Evolutionary conservation across 331 rosid species (phyloP), one percentile per base, ranked within the genome.

Genomic region (Quercus tomentella): DNA sequence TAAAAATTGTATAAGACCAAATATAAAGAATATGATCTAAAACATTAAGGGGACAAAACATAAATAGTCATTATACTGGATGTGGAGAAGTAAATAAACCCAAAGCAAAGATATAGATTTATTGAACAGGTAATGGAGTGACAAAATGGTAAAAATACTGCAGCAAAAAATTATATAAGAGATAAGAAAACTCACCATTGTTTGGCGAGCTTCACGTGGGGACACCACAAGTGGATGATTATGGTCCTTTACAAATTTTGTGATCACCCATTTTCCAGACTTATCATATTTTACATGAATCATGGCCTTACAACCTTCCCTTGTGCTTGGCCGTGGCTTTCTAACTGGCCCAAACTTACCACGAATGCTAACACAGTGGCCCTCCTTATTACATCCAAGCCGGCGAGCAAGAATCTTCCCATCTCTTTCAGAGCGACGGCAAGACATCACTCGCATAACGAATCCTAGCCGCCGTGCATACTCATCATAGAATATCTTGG

Each of bases 301-400:
- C 98, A 94, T 94, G 1, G 97, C 98, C 91, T 91, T 94, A 68
- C 98, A 94, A 77, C 98, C 98, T 81, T 89, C 98, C 86, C 98
- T 89, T 69, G 98, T 89, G 87, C 97, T 92, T 22, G 97, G 83
- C 73, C 97, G 87, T 30, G 97, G 92, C 85, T 91, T 91, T 56
- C 97, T 89, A 78, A 88, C 88, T 8, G 93, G 84, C 71, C 97
- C 90, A 31, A 82, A 88, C 74, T 94, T 92, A 75, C 97, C 97
- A 25, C 91, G 89, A 76, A 91, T 86, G 79, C 97, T 92, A 78
- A 92, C 88, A 82, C 98, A 91, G 51, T 86, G 74, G 12, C 98
- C 98, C 79, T 94, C 98, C 87, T 94, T 94, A 76, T 94, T 94
- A 75, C 97, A 94, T 63, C 97, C 98, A 77, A 94, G 89, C 74